Evolutionary conservation across 805 yeast genomes (phyloP), one percentile per base, ranked within the genome.

Genomic region (Lipomyces sp.): DNA sequence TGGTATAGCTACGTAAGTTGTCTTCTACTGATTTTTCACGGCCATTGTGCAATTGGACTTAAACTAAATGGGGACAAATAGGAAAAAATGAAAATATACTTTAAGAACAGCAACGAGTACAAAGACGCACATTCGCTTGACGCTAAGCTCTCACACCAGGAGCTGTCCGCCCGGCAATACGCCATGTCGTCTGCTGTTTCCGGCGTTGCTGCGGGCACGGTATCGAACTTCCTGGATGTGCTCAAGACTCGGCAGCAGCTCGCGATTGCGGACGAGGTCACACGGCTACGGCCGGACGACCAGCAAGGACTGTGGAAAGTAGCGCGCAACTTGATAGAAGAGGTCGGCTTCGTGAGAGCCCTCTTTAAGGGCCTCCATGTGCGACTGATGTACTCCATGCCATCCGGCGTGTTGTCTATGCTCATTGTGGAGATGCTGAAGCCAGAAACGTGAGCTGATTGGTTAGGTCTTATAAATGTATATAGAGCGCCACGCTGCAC

Each of bases 181-280:
- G 59, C 58, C 18, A 19, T 36, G 14, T 53, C 73, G 0, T 71
- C 75, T 1, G 70, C 72, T 0, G 40, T 53, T 0, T 72, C 75
- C 6, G 67, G 72, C 5, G 45, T 65, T 0, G 54, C 68, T 2
- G 73, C 75, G 0, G 65, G 67, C 14, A 57, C 67, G 13, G 65
- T 56, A 8, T 69, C 75, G 19, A 71, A 71, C 58, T 69, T 70
- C 45, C 57, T 71, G 24, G 74, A 70, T 47, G 72, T 71, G 5
- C 62, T 71, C 32, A 72, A 71, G 51, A 71, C 75, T n/a, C 61
- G 75, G 14, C 75, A 71, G 58, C 75, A 71, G 63, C 64, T 71
- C 35, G 73, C 75, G 4, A 66, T 64, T 37, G 67, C 75, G 1
- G 70, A 67, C 5, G 75, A 71, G 51, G 66, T 72, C 35, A 55